These are phyloP conservation scores for Lactifluus piperatus DNA, from an alignment of 768 basidiomycete genomes.

Conservation along the genomic window DNA sequence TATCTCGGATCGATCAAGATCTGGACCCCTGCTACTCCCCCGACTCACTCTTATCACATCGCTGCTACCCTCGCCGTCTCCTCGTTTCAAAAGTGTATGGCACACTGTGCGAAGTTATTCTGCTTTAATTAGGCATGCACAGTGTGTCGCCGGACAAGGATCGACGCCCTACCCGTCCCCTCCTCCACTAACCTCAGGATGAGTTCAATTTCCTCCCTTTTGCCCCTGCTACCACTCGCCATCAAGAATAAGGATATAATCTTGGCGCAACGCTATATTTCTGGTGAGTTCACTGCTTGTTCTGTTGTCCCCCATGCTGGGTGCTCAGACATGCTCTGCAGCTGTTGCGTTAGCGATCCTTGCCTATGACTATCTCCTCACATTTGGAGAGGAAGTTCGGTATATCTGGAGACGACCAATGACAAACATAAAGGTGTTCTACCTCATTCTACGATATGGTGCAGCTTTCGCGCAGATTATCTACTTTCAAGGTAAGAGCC, in stretches of 20 bases:
- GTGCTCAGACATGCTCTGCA: constrained; percentile 10
- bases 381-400: constrained; percentile 33
- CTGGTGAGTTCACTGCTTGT: background rate
- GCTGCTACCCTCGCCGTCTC: background rate
- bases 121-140: constrained; percentile 6
- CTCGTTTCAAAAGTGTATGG: background rate
- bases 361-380: constrained; percentile 36
- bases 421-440: constrained; percentile 32
- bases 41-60: background rate
- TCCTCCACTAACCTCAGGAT: background rate
- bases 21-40: constrained; percentile 2
- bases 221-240: background rate
- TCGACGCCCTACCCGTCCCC: background rate
- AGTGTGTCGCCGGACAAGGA: background rate
- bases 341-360: constrained; percentile 30
- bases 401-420: constrained; percentile 34
- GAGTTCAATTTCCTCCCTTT: background rate
- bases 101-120: background rate
- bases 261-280: constrained; percentile 4
- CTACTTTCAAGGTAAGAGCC: constrained; percentile 25
- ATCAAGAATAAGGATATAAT: background rate
- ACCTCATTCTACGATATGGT: constrained; percentile 34
- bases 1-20: constrained; percentile 1
- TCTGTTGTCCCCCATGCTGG: background rate
- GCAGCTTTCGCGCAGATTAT: constrained; percentile 26